A percentile compares a stretch with the other conserved stretches of the same genome.
phyloP scores from a whole-genome alignment of 176 grass and related monocot genomes.

The Phoenix dactylifera region DNA sequence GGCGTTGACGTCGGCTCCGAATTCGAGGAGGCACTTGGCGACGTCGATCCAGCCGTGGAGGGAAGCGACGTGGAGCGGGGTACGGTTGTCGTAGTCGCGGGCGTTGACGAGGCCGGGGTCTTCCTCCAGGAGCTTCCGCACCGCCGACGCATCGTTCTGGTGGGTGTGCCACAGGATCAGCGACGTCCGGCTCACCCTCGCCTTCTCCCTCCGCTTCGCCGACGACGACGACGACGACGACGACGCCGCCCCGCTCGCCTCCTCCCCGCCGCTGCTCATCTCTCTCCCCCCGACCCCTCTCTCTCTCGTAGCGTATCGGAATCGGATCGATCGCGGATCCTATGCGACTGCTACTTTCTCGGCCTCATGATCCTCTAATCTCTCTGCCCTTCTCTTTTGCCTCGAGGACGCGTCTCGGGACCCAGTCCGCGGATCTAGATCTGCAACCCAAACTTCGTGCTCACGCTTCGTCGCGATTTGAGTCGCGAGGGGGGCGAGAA shows the following conservation, averaged over 20 bases:
- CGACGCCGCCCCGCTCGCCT: slow-evolving; percentile 15
- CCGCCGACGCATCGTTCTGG: slow-evolving; percentile 71
- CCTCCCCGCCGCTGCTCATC: slow-evolving; percentile 18
- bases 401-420: too few species aligned
- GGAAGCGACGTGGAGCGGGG: slow-evolving; percentile 94
- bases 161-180: slow-evolving; percentile 99
- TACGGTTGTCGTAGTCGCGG: slow-evolving; percentile 87
- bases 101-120: slow-evolving; percentile 81
- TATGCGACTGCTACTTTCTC: too few species aligned
- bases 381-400: too few species aligned
- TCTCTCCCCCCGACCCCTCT: too few species aligned
- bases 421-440: too few species aligned
- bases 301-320: too few species aligned
- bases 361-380: too few species aligned
- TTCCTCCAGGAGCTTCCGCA: slow-evolving; percentile 92
- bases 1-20: slow-evolving; percentile 78
- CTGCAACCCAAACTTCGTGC: too few species aligned
- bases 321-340: too few species aligned
- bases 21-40: slow-evolving; percentile 70
- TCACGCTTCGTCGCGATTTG: too few species aligned
- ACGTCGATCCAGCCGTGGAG: slow-evolving; percentile 85
- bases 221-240: slow-evolving; percentile 25
- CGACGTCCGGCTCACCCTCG: slow-evolving; percentile 70
- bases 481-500: too few species aligned
- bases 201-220: slow-evolving; percentile 66